A percentile compares a stretch with the other conserved stretches of the same genome.
Evolutionary conservation across 106 monocot genomes (phyloP).

Genomic region (Cymbidium sinense): DNA sequence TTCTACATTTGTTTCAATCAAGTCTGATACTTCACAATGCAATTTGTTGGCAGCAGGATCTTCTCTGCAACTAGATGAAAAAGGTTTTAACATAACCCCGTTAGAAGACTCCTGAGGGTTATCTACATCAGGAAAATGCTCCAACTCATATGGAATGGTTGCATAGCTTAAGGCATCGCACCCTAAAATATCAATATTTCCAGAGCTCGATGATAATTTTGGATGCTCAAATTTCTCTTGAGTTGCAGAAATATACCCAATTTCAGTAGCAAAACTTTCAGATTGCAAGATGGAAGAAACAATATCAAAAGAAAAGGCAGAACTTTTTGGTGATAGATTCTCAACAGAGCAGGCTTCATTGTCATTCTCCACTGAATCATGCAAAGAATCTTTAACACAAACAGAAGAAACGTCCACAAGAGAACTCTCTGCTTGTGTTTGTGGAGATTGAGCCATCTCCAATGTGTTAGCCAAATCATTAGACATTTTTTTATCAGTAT

Average conservation of each 20-base stretch:
- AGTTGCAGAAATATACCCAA: slow-evolving; percentile 1
- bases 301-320: not conserved
- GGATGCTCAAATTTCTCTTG: slow-evolving; percentile 1
- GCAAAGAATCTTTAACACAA: slow-evolving; percentile 10
- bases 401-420: slow-evolving; percentile 1
- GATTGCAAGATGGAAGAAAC: not conserved
- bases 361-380: slow-evolving; percentile 6
- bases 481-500: not conserved
- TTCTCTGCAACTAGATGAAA: not conserved
- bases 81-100: not conserved
- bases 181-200: not conserved
- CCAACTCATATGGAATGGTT: slow-evolving; percentile 10
- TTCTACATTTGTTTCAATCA: not conserved
- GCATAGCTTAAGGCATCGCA: not conserved
- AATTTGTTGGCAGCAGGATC: not conserved
- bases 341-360: slow-evolving; percentile 15
- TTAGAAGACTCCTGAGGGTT: slow-evolving; percentile 9
- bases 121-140: slow-evolving; percentile 10
- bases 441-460: slow-evolving; percentile 12
- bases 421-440: slow-evolving; percentile 5
- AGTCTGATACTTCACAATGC: slow-evolving; percentile 2
- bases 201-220: not conserved
- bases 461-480: slow-evolving; percentile 12
- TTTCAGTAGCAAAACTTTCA: slow-evolving; percentile 3
- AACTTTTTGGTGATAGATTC: slow-evolving; percentile 5